phyloP scores from a whole-genome alignment of 108 stramenopile species.

The Fistulifera solaris region DNA sequence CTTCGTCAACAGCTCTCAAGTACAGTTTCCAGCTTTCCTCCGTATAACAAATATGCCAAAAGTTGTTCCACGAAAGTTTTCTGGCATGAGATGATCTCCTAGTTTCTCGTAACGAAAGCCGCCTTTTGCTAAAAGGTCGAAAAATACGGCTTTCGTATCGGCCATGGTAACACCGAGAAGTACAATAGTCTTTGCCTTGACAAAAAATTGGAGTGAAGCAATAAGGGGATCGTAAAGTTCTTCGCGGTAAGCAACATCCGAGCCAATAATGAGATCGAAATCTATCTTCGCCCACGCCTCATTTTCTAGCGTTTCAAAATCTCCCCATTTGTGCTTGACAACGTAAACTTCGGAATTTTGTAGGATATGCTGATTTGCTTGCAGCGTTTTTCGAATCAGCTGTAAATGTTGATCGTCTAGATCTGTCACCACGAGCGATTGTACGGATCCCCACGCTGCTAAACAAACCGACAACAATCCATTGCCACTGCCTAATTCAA shows the following conservation, averaged over 20 bases:
- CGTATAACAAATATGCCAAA: slow-evolving; percentile 76
- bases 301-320: slow-evolving; percentile 5
- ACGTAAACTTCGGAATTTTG: slow-evolving; percentile 9
- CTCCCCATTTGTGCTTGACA: slow-evolving; percentile 43
- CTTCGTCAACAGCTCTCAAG: too few relatives aligned
- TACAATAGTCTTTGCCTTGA: slow-evolving; percentile 36
- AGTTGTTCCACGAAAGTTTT: slow-evolving; percentile 41
- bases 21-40: slow-evolving; percentile 5
- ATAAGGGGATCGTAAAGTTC: slow-evolving; percentile 72
- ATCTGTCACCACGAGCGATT: slow-evolving; percentile 56
- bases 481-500: slow-evolving; percentile 79
- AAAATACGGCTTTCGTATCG: slow-evolving; percentile 73
- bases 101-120: slow-evolving; percentile 63
- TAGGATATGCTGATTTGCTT: slow-evolving; percentile 34
- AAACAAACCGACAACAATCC: slow-evolving; percentile 68
- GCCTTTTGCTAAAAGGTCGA: slow-evolving; percentile 32
- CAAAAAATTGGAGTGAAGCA: slow-evolving; percentile 34
- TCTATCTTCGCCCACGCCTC: neutral
- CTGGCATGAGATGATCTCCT: slow-evolving; percentile 44
- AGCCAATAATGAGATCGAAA: slow-evolving; percentile 82
- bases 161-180: slow-evolving; percentile 77
- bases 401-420: slow-evolving; percentile 43
- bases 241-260: slow-evolving; percentile 77
- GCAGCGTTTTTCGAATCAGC: slow-evolving; percentile 45
- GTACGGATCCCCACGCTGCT: slow-evolving; percentile 18